Conservation (phyloP, 2,329 filamentous ascomycete genomes). For the Claviceps sorghi region DNA sequence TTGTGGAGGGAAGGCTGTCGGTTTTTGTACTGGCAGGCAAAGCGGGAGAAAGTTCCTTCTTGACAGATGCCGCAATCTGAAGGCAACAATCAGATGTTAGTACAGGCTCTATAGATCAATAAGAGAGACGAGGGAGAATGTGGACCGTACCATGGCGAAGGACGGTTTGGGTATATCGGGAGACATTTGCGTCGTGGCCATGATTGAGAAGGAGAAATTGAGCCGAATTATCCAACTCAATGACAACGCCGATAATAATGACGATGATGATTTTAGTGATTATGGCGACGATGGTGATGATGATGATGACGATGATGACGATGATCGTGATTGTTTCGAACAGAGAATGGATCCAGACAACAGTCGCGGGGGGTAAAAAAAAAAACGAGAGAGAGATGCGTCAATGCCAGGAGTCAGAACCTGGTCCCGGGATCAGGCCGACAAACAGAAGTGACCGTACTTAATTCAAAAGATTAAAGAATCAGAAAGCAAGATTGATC, state of each 20-base stretch:
- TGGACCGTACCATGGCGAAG: conserved; percentile 55
- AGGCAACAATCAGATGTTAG: conserved; percentile 2
- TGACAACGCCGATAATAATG: conserved; percentile 7
- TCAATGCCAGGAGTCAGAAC: conserved; percentile 3
- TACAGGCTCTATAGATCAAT: not conserved
- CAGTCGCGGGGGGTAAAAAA: not conserved
- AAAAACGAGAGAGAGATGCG: not conserved
- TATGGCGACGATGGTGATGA: conserved; percentile 6
- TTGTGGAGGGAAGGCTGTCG: conserved; percentile 8
- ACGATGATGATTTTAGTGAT: not conserved
- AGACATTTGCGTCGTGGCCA: conserved; percentile 33
- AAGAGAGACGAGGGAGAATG: not conserved
- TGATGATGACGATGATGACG: not conserved
- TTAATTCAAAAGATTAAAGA: conserved; percentile 19
- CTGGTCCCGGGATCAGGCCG: conserved; percentile 5
- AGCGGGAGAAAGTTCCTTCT: conserved; percentile 12
- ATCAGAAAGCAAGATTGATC: conserved; percentile 42
- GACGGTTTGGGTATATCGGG: conserved; percentile 44
- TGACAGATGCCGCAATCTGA: conserved; percentile 35
- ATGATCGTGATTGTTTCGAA: not conserved
- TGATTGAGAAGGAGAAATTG: conserved; percentile 14
- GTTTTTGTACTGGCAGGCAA: conserved; percentile 2
- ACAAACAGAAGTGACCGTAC: conserved; percentile 18
- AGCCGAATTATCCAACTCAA: conserved; percentile 11
- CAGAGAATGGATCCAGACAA: conserved; percentile 7